Base-by-base conservation (phyloP, 177 flowering plant species). In the Vitis hybrid region DNA sequence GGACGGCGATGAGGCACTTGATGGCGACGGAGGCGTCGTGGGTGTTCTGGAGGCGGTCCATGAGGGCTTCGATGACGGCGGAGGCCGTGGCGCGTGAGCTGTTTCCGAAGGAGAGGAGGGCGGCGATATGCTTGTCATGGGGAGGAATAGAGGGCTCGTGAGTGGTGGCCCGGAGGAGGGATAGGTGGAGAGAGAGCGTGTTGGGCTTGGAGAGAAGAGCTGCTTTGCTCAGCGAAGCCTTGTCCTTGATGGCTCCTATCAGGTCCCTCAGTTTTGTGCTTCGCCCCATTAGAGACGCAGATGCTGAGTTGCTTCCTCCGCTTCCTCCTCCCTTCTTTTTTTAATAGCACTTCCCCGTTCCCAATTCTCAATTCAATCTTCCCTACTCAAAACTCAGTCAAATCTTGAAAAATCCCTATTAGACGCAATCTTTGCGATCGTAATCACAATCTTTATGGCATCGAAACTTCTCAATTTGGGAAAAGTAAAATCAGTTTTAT, bases 31-130 rank as follows among this genome's bases (percentile, higher is more conserved):
- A 64, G 10, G 91, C 75, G 74, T 82, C 79, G 29, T 67, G 71
- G 57, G 97, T 91, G 66, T 71, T 74, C 69, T 86, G 92, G 57
- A 94, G 88, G 22, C 98, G 94, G 79, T 79, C 82, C 90, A 92
- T 88, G 64, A 94, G 80, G 67, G 85, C 65, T 15, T 78, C 80
- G 64, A 91, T 66, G 75, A 83, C 78, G 66, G 85, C 21, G 21
- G 98, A 66, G 10, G 96, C 96, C 70, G 88, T 77, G 84, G 84
- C 80, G 60, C 98, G 89, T 48, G 98, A 90, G 73, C 83, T 63
- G 70, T 85, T 79, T 33, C 94, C 93, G 70, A 66, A 76, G 73
- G 88, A 70, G 73, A 92, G 88, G 52, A 94, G 68, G 29, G 78
- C 10, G 62, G 80, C 50, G 70, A 94, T 26, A 75, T 84, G 87